Percentiles rank a stretch among this genome's conserved stretches.
Conservation (phyloP, 306 rosid species). For the Potentilla sterilis region DNA sequence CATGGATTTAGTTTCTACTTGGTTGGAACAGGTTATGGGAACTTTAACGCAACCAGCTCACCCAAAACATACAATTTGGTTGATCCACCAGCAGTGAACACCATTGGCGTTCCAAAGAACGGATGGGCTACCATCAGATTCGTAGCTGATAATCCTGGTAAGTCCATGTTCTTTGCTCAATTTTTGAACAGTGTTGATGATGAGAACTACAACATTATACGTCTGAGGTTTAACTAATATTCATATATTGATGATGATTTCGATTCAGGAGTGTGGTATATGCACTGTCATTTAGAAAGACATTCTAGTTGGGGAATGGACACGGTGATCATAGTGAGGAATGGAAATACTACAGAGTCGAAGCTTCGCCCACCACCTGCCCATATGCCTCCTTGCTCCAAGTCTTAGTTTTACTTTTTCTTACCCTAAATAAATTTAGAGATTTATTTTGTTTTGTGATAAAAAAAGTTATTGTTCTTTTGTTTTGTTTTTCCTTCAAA, state of each 20-base stretch:
- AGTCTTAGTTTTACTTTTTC: conserved; percentile 4
- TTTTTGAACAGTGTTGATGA: too few relatives aligned
- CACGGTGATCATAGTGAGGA: conserved; percentile 29
- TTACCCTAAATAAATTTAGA: neutral
- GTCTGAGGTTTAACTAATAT: neutral
- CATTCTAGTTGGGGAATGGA: conserved; percentile 31
- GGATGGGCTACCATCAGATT: conserved; percentile 47
- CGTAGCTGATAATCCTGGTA: conserved; percentile 39
- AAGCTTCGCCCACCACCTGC: conserved; percentile 25
- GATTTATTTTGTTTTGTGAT: neutral
- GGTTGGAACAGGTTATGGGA: conserved; percentile 39
- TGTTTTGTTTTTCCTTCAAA: too few relatives aligned
- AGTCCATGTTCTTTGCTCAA: too few relatives aligned
- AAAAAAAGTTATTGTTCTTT: neutral
- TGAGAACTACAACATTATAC: neutral
- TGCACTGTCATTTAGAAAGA: conserved; percentile 34
- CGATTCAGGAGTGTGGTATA: conserved; percentile 34
- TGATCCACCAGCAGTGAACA: conserved; percentile 35
- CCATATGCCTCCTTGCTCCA: conserved; percentile 18
- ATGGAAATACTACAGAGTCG: conserved; percentile 19
- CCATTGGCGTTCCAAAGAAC: conserved; percentile 33
- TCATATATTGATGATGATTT: neutral
- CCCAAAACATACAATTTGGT: conserved; percentile 29
- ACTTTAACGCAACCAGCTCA: conserved; percentile 11
- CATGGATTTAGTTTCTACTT: conserved; percentile 47